Percentiles rank a stretch among this genome's conserved stretches.
phyloP scores from a whole-genome alignment of 108 stramenopile genomes.

The Mayamaea pseudoterrestris region DNA sequence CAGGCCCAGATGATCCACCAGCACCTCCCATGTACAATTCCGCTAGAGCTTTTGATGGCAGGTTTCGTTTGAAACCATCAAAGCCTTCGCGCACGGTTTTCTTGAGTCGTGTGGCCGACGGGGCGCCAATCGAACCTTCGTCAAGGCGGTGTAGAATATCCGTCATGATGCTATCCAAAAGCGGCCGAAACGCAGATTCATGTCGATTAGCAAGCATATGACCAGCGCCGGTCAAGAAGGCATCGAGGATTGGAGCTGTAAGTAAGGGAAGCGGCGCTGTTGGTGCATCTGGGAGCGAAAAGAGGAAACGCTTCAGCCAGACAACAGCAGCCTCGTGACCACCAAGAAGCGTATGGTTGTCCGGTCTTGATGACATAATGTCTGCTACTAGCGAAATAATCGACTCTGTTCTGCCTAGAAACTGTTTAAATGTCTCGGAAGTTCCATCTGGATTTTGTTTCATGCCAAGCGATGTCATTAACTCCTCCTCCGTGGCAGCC shows the following conservation, averaged over 20 bases:
- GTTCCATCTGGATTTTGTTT: conserved; percentile 48
- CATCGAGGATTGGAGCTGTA: conserved; percentile 75
- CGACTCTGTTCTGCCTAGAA: conserved; percentile 60
- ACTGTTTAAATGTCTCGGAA: conserved; percentile 74
- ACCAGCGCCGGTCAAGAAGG: conserved; percentile 72
- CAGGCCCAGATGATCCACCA: conserved; percentile 3
- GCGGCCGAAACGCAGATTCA: conserved; percentile 28
- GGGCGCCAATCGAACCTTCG: conserved; percentile 57
- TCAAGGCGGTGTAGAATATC: conserved; percentile 55
- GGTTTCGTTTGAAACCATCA: conserved; percentile 24
- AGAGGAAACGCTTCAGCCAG: conserved; percentile 70
- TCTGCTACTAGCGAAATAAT: conserved; percentile 71
- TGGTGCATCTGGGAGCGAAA: conserved; percentile 43
- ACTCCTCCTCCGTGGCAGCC: conserved; percentile 34
- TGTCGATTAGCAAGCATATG: conserved; percentile 74
- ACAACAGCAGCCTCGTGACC: conserved; percentile 55
- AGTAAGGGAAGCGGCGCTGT: conserved; percentile 46
- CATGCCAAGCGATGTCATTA: conserved; percentile 84
- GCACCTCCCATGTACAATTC: conserved; percentile 50
- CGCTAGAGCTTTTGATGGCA: conserved; percentile 49
- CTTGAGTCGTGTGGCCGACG: conserved; percentile 56
- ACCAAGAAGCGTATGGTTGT: conserved; percentile 47
- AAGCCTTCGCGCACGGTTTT: conserved; percentile 57
- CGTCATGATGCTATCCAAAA: conserved; percentile 27
- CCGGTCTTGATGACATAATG: conserved; percentile 58